phyloP scores from a whole-genome alignment of 345 rosid species.

The Passiflora organensis region DNA sequence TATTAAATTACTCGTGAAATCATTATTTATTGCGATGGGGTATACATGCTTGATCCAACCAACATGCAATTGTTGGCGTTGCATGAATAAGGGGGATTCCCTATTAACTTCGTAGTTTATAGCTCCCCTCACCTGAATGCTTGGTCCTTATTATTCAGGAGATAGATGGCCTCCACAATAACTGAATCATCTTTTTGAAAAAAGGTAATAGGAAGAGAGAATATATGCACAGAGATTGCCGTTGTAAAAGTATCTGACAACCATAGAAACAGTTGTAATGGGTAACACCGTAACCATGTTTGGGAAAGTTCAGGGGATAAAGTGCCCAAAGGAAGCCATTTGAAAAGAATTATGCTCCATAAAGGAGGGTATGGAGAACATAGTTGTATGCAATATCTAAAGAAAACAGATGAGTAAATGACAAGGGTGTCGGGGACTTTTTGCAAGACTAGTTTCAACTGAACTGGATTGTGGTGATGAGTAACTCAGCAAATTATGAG shows the following conservation, averaged over 20 bases:
- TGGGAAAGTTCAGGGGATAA: slow-evolving; percentile 10
- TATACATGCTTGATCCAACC: slow-evolving; percentile 22
- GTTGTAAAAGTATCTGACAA: slow-evolving; percentile 34
- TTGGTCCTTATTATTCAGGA: slow-evolving; percentile 20
- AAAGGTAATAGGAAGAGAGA: slow-evolving; percentile 47
- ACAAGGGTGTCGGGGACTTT: slow-evolving; percentile 27
- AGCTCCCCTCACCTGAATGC: slow-evolving; percentile 43
- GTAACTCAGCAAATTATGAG: slow-evolving; percentile 8
- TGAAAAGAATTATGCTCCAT: slow-evolving; percentile 31
- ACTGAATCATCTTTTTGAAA: slow-evolving; percentile 40
- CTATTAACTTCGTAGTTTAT: slow-evolving; percentile 6
- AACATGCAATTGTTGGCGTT: slow-evolving; percentile 22
- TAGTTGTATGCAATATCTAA: slow-evolving; percentile 21
- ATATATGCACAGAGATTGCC: slow-evolving; percentile 45
- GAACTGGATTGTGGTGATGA: slow-evolving; percentile 7
- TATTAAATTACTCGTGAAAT: slow-evolving; percentile 13
- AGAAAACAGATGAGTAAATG: slow-evolving; percentile 23
- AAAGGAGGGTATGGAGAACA: slow-evolving; percentile 20
- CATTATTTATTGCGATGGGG: slow-evolving; percentile 17
- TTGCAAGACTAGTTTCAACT: slow-evolving; percentile 10
- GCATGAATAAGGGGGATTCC: slow-evolving; percentile 23
- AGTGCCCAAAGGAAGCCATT: slow-evolving; percentile 40
- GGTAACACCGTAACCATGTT: slow-evolving; percentile 28
- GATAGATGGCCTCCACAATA: slow-evolving; percentile 29
- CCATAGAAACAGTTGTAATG: slow-evolving; percentile 32